Base-by-base conservation (phyloP, 1,284 basidiomycete species). In the Microbotryum lychnidis-dioicae region DNA sequence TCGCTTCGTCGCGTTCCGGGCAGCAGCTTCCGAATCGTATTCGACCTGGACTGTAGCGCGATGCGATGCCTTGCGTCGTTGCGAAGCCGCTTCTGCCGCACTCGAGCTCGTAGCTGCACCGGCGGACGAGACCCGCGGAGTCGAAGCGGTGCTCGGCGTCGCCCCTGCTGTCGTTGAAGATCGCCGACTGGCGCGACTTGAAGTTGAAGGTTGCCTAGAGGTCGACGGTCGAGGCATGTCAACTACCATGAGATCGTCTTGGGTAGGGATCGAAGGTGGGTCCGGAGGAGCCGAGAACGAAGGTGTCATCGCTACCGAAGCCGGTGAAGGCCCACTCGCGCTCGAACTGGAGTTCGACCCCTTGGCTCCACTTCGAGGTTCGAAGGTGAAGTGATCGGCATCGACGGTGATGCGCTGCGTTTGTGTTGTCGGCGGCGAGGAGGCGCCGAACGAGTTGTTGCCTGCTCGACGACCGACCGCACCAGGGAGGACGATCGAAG, bases 31-130 rank as follows among this genome's bases (percentile, higher is more conserved):
- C 16, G 80, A 80, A 49, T 86, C 85, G 69, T 92, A 92, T 74
- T 94, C 91, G 60, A 96, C 86, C 75, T 96, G 91, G 48, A 94
- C 89, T 3, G 91, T 94, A 76, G 94, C 90, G 18, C 86, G 77
- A 74, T 85, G 82, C 57, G 56, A 72, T 58, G 57, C 73, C 71
- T 72, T 75, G 65, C 50, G 73, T 65, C 57, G 68, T 60, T 60
- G 66, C 50, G 27, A 55, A 12, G 45, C 53, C 57, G 45, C 23
- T 57, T 54, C 49, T 54, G 37, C 29, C 31, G 25, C 51, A 53
- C 51, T 53, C 51, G 51, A 33, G 12, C 25, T 25, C 31, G 31
- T 31, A n/a, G 29, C 33, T 14, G 14, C 27, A 31, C 27, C 27
- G 9, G 51, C 51, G 20, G 51, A 33, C n/a, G 25, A n/a, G 23